Conservation (phyloP, 2,329 filamentous ascomycete species). For the Diaporthe vaccinii region DNA sequence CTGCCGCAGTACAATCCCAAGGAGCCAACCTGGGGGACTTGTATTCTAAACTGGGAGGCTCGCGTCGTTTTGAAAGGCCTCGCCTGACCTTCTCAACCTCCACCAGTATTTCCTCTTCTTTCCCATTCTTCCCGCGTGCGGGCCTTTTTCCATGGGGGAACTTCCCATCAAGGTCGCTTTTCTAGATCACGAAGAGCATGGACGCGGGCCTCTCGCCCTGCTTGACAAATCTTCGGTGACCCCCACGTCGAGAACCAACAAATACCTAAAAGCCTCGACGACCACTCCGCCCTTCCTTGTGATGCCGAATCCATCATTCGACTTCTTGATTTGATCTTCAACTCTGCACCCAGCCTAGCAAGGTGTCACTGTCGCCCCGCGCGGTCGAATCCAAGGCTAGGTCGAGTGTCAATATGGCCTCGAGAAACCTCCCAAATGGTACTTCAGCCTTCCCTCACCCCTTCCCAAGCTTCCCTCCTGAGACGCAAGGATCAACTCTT, state of each 20-base stretch:
- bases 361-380: neutral
- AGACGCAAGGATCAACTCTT: neutral
- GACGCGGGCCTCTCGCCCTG: conserved; percentile 18
- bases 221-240: conserved; percentile 9
- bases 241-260: conserved; percentile 35
- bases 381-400: neutral
- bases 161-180: conserved; percentile 13
- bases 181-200: neutral
- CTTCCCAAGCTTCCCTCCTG: neutral
- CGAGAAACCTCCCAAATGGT: conserved; percentile 52
- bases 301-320: conserved; percentile 26
- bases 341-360: neutral
- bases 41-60: neutral
- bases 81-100: neutral
- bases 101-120: neutral
- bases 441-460: conserved; percentile 40
- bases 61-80: neutral
- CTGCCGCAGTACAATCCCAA: conserved; percentile 9
- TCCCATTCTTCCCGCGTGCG: neutral
- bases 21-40: neutral
- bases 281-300: conserved; percentile 29
- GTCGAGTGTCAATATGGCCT: conserved; percentile 49
- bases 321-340: neutral
- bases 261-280: conserved; percentile 11
- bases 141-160: conserved; percentile 15